Base-by-base conservation (phyloP, 2,329 filamentous ascomycete genomes). In the Fusarium nisikadoi region DNA sequence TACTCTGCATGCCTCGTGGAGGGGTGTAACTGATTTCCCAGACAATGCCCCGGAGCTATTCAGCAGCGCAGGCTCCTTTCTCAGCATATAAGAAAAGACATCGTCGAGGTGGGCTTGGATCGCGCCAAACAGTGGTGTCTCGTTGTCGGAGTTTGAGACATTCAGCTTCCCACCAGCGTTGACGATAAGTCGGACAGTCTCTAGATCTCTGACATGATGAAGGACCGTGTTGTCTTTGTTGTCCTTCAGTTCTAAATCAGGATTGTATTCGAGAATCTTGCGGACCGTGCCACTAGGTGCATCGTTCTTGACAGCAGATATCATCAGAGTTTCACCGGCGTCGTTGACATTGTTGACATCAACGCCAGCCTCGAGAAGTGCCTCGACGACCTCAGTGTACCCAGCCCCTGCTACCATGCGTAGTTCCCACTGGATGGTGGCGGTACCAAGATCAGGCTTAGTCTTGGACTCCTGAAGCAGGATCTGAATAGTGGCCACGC, bases 121-220 rank as follows among this genome's bases (percentile, higher is more conserved):
- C 1, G 52, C 65, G 20, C 33, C 9, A 7, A 25, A 3, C 12
- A 69, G 29, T 3, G 62, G 56, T 3, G 62, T 62, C 3, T 27
- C 7, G 6, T 27, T 27, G 5, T 35, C 4, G 3, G 27, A 27
- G 35, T 65, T 62, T 25, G 58, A 8, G 3, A 27, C n/a, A 25
- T 66, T 52, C 7, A 66, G n/a, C 17, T 16, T 65, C 13, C 33
- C 62, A 2, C 65, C 65, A 16, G 65, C 65, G 31, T 69, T 69
- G 23, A 62, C 56, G 19, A 62, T 13, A 6, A 61, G 39, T 13
- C 35, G 46, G 5, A 69, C 36, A 1, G 62, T 29, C 5, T 50
- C 47, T 3, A 52, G 62, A 6, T 45, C 62, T 29, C 8, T 38
- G 11, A 69, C 62, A 14, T 23, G 41, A 31, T 69, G 65, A 19